Conservation (phyloP, 2,329 filamentous ascomycete genomes). For the Lasiodiplodia citricola region DNA sequence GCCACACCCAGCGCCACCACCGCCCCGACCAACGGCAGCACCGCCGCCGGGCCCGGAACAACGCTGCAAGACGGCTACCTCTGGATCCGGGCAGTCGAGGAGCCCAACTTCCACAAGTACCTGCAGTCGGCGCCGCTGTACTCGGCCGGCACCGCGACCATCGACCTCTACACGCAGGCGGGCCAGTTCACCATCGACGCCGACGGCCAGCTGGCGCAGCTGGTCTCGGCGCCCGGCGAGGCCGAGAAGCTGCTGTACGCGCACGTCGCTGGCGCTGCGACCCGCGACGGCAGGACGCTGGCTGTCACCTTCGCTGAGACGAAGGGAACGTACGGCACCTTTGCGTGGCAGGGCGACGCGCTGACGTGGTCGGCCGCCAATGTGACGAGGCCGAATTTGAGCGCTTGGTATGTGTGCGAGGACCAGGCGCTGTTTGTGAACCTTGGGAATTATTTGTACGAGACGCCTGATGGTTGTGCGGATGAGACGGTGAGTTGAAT, state of each 20-base stretch:
- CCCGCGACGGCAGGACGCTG: conserved; percentile 46
- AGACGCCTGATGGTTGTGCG: conserved; percentile 62
- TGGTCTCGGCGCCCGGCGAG: conserved; percentile 54
- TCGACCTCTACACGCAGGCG: conserved; percentile 59
- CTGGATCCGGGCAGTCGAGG: conserved; percentile 63
- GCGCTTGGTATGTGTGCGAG: conserved; percentile 65
- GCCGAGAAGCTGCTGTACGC: conserved; percentile 45
- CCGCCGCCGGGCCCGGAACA: conserved; percentile 45
- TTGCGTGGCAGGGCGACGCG: conserved; percentile 64
- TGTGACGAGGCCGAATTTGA: conserved; percentile 59
- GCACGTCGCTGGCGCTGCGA: conserved; percentile 35
- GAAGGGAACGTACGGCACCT: conserved; percentile 61
- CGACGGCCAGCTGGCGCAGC: conserved; percentile 61
- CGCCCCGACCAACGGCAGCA: conserved; percentile 33
- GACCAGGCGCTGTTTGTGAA: conserved; percentile 62
- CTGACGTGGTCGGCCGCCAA: conserved; percentile 59
- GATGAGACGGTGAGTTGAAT: conserved; percentile 55
- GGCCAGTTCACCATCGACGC: conserved; percentile 62
- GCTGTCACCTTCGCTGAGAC: conserved; percentile 57
- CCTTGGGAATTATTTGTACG: conserved; percentile 63
- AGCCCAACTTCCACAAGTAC: conserved; percentile 60
- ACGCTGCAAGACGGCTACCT: conserved; percentile 59
- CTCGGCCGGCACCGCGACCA: conserved; percentile 55
- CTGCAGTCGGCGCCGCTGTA: conserved; percentile 44
- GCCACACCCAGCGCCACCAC: conserved; percentile 30